Evolutionary conservation across 1,139 yeast genomes (phyloP), one percentile per base, ranked within the genome.

Genomic region (Candida anutae): DNA sequence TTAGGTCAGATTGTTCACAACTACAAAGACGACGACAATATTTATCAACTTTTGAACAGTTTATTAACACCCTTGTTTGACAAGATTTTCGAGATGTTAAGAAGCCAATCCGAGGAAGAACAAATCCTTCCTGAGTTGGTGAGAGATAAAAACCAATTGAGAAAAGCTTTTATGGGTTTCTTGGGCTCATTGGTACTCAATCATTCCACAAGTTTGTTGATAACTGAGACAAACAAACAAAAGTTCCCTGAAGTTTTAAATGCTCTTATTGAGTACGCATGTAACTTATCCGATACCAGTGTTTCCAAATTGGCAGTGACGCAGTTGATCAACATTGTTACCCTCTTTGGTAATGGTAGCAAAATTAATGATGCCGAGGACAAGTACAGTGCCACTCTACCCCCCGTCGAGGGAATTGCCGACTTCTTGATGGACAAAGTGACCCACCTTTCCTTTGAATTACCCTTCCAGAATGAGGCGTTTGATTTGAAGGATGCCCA

Each of bases 1-100:
- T 60, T 90, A 40, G 93, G 95, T 5, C 97, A 90, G 54, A 71
- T 90, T 36, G 74, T 82, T 27, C 97, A 90, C 53, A 72, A 67
- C 42, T 85, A 80, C 53, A 73, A 75, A 43, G 62, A 63, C 26
- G 80, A 82, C 41, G 76, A 73, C 24, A 70, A 69, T 27, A 74
- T 88, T 31, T 85, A 81, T 50, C 77, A 77, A 42, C 62, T 93
- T 53, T 63, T 90, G 36, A 77, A 80, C 43, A 76, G 77, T 33
- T 58, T 90, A 35, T 53, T 87, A 35, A 61, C 82, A 3, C 95
- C 96, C 12, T 65, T 90, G 27, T 62, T 84, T 25, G 66, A 65
- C 29, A 82, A 83, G 45, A 65, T 82, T 10, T 74, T 80, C 41
- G 64, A 60, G 13, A 62, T 72, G 35, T 55, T 82, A 36, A 62